phyloP scores from a whole-genome alignment of 2,329 filamentous ascomycete species.

The Diplodia scrobiculata region DNA sequence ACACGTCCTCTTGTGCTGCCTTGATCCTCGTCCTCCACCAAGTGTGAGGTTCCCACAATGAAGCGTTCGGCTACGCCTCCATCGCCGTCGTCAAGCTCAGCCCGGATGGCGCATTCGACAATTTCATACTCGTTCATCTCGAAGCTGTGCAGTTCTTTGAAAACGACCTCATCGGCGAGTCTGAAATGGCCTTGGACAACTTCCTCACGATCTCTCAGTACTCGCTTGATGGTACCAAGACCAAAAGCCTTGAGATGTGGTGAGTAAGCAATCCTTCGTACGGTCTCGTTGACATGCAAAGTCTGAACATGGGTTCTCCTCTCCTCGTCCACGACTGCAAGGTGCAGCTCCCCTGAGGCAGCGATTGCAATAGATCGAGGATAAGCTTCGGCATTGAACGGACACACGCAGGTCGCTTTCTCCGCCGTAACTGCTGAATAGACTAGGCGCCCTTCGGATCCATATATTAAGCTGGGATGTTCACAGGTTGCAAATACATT shows the following conservation, averaged over 20 bases:
- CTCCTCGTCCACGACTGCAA: constrained; percentile 79
- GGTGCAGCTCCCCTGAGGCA: constrained; percentile 72
- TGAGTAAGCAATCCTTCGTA: constrained; percentile 85
- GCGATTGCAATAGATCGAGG: constrained; percentile 80
- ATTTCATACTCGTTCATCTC: constrained; percentile 69
- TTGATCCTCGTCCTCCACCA: constrained; percentile 61
- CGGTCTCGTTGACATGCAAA: constrained; percentile 75
- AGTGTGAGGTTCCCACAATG: constrained; percentile 83
- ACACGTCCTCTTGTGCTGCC: constrained; percentile 70
- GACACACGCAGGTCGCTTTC: constrained; percentile 76
- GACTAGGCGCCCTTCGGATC: constrained; percentile 79
- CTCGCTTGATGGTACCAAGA: constrained; percentile 78
- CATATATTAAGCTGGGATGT: constrained; percentile 91
- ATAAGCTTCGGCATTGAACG: constrained; percentile 79
- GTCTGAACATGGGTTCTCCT: constrained; percentile 85
- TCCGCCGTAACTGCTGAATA: constrained; percentile 94
- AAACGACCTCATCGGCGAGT: constrained; percentile 86
- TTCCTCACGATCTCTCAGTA: constrained; percentile 71
- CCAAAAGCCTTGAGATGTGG: constrained; percentile 77
- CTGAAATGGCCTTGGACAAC: constrained; percentile 77
- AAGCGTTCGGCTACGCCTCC: constrained; percentile 71
- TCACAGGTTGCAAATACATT: constrained; percentile 94
- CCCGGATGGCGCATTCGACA: constrained; percentile 79
- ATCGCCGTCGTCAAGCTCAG: constrained; percentile 66
- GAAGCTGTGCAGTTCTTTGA: constrained; percentile 74